Conservation (phyloP, 2,329 filamentous ascomycete species). For the Fusarium pseudograminearum region DNA sequence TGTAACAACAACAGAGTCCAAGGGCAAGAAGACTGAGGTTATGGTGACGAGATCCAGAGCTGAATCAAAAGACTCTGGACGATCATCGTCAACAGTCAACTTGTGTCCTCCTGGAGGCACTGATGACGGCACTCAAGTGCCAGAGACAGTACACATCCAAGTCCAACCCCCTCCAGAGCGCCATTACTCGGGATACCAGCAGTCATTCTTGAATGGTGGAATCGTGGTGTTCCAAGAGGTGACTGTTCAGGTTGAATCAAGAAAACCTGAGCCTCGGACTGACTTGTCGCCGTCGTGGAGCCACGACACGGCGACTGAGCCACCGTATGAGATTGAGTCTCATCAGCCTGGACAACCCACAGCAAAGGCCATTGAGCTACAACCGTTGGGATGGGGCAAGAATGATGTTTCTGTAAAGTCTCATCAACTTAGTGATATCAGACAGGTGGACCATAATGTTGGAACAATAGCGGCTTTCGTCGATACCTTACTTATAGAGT, state of each 20-base stretch:
- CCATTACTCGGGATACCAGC: not conserved
- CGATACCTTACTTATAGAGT: slow-evolving; percentile 21
- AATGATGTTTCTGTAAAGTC: slow-evolving; percentile 27
- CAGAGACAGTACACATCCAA: not conserved
- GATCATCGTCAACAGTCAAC: slow-evolving; percentile 21
- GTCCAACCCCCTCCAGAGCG: not conserved
- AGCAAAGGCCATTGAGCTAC: slow-evolving; percentile 4
- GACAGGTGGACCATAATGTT: not conserved
- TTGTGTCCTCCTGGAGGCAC: not conserved
- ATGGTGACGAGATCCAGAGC: not conserved
- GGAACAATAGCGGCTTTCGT: slow-evolving; percentile 18
- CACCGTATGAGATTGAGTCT: not conserved
- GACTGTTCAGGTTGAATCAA: slow-evolving; percentile 12
- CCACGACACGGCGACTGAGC: slow-evolving; percentile 12
- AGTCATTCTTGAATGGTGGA: slow-evolving; percentile 12
- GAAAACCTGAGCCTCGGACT: slow-evolving; percentile 1
- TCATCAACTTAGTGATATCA: not conserved
- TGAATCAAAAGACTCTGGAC: slow-evolving; percentile 1
- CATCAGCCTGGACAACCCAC: slow-evolving; percentile 1
- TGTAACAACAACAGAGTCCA: not conserved
- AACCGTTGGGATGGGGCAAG: slow-evolving; percentile 14
- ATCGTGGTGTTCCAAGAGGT: slow-evolving; percentile 30
- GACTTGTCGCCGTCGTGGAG: slow-evolving; percentile 9
- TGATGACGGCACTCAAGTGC: not conserved
- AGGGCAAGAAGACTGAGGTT: not conserved